phyloP scores from a whole-genome alignment of 208 protist genomes.

The Strigomonas galati region DNA sequence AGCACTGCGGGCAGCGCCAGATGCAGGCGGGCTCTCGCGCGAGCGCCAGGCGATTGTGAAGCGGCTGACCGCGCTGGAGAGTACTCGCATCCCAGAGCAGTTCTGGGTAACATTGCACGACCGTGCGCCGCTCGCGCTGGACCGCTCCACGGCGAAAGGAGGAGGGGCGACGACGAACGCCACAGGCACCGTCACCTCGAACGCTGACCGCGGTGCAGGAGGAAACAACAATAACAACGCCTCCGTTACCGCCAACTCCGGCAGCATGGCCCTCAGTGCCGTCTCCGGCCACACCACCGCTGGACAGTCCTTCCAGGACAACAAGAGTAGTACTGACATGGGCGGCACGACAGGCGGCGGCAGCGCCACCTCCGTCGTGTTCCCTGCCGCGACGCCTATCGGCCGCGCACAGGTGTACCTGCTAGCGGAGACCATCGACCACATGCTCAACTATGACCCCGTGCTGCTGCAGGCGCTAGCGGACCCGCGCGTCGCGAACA shows the following conservation, averaged over 20 bases:
- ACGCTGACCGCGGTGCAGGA: neutral
- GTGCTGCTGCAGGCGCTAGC: conserved; percentile 47
- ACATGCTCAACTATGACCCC: conserved; percentile 62
- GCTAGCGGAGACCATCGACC: conserved; percentile 73
- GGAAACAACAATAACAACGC: no score
- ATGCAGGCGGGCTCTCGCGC: conserved; percentile 17
- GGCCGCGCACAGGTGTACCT: conserved; percentile 84
- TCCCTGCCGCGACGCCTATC: conserved; percentile 58
- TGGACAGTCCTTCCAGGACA: neutral
- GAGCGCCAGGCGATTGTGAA: conserved; percentile 35
- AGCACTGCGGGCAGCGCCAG: neutral
- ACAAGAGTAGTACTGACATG: neutral
- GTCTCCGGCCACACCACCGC: conserved; percentile 3
- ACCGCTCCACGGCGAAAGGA: neutral
- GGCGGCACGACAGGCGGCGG: neutral
- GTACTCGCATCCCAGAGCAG: conserved; percentile 60
- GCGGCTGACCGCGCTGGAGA: conserved; percentile 51
- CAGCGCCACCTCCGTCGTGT: conserved; percentile 27
- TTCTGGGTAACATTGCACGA: conserved; percentile 61
- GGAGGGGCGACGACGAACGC: no score
- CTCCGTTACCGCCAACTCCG: no score
- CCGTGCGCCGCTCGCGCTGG: neutral
- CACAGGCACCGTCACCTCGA: neutral
- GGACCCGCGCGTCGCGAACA: conserved; percentile 51
- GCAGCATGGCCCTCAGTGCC: neutral